phyloP scores from a whole-genome alignment of 257 asterid species.

The Solanum tacnaense region DNA sequence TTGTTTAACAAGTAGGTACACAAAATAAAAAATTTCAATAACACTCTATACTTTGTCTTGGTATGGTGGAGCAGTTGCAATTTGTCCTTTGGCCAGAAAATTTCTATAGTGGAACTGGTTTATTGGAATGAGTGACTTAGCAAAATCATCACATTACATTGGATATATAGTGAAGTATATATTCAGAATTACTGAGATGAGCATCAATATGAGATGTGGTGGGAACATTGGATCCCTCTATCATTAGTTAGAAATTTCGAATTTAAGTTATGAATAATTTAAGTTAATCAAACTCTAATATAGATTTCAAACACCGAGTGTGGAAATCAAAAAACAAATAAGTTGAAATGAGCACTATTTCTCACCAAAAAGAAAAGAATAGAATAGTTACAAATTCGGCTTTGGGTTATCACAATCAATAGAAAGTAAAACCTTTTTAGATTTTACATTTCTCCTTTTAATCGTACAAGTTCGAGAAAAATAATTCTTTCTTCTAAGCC shows the following conservation, averaged over 20 bases:
- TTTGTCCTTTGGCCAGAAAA: neutral
- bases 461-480: neutral
- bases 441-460: neutral
- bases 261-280: no score
- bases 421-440: neutral
- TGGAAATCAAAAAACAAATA: no score
- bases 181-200: neutral
- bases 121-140: neutral
- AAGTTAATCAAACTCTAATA: no score
- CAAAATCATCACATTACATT: neutral
- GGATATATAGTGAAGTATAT: neutral
- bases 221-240: neutral
- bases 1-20: neutral
- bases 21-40: neutral
- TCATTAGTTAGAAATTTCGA: neutral
- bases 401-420: neutral
- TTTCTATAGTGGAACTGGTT: neutral
- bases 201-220: no score
- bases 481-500: neutral
- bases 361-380: neutral
- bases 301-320: accelerated
- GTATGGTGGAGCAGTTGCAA: neutral
- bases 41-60: neutral
- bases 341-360: neutral
- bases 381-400: neutral